Evolutionary conservation across 257 asterid species (phyloP).

Genomic region (Vinca minor): DNA sequence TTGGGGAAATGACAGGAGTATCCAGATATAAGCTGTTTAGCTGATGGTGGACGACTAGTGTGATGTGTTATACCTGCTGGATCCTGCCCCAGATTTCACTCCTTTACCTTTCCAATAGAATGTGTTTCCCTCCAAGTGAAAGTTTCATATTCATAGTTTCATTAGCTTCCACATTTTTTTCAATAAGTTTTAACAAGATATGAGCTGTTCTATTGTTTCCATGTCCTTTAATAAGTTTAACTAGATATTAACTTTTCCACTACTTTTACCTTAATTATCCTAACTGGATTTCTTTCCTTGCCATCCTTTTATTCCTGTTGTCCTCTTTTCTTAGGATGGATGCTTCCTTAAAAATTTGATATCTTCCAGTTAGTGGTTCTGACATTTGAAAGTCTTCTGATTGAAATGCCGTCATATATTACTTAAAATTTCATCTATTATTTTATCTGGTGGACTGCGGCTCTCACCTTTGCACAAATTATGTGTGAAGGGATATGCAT

Average conservation of each 20-base stretch:
- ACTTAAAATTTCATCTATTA: neutral
- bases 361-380: neutral
- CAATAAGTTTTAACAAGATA: neutral
- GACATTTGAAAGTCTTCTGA: neutral
- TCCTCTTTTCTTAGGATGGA: neutral
- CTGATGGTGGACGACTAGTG: too few species aligned
- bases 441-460: neutral
- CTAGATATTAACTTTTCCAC: neutral
- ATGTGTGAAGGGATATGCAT: neutral
- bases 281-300: neutral
- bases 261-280: neutral
- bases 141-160: neutral
- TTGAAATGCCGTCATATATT: neutral
- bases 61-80: neutral
- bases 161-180: neutral
- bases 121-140: neutral
- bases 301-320: neutral
- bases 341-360: conserved; percentile 1
- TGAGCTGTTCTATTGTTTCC: neutral
- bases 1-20: too few species aligned
- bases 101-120: conserved; percentile 1
- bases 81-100: neutral
- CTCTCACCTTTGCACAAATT: neutral
- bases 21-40: too few species aligned
- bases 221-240: neutral